phyloP scores from a whole-genome alignment of 768 basidiomycete species.

The Termitomyces sp. region DNA sequence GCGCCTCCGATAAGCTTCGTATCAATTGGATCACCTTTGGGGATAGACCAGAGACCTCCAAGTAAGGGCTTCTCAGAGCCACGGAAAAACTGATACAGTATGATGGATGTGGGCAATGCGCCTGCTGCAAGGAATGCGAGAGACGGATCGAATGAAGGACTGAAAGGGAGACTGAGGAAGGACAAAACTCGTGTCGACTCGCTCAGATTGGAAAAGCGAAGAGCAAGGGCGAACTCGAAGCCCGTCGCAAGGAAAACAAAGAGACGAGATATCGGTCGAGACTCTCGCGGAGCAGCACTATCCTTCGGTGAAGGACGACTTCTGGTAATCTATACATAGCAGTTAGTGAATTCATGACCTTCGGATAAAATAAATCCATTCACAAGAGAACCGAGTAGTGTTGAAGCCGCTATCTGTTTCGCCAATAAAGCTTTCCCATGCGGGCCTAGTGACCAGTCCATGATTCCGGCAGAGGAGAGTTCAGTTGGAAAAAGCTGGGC shows the following conservation, averaged over 20 bases:
- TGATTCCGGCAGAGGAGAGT: conserved; percentile 24
- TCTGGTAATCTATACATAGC: conserved; percentile 1
- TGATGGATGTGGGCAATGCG: conserved; percentile 43
- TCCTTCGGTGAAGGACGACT: conserved; percentile 3
- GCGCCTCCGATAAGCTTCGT: conserved; percentile 45
- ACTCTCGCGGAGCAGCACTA: conserved; percentile 4
- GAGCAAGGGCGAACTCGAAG: conserved; percentile 49
- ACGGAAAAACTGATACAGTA: conserved; percentile 40
- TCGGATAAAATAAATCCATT: conserved; percentile 18
- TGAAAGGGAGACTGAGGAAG: conserved; percentile 50
- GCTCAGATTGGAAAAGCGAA: conserved; percentile 51
- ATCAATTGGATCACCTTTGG: conserved; percentile 39
- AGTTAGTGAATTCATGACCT: neutral
- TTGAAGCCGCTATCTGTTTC: conserved; percentile 31
- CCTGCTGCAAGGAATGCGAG: conserved; percentile 51
- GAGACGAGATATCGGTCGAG: conserved; percentile 26
- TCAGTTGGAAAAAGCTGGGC: conserved; percentile 34
- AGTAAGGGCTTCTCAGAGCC: conserved; percentile 35
- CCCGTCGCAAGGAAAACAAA: conserved; percentile 39
- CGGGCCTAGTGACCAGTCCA: conserved; percentile 39
- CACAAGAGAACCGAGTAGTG: conserved; percentile 28
- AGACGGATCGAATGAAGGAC: conserved; percentile 52
- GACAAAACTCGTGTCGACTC: conserved; percentile 45
- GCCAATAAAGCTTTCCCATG: conserved; percentile 32
- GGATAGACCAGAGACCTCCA: conserved; percentile 42